These are phyloP conservation scores for Dioszegia aurantiaca DNA, from an alignment of 768 basidiomycete genomes.

Conservation along the genomic window DNA sequence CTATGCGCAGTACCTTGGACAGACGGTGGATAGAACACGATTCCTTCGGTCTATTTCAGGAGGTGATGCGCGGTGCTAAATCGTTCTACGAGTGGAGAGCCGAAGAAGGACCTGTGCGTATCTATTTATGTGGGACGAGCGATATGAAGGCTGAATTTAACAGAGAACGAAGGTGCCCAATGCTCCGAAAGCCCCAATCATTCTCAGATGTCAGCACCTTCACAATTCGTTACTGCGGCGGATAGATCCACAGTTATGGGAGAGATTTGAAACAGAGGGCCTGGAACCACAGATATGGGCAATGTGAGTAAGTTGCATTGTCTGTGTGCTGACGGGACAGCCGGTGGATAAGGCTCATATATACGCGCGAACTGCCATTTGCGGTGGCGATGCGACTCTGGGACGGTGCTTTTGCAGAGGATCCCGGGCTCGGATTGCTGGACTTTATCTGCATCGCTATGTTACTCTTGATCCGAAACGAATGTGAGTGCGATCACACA, in stretches of 20 bases:
- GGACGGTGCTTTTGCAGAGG: slow-evolving; percentile 91
- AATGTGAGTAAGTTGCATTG: slow-evolving; percentile 63
- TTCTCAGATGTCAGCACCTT: slow-evolving; percentile 74
- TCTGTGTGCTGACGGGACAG: slow-evolving; percentile 53
- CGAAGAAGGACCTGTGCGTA: slow-evolving; percentile 43
- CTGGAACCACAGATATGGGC: slow-evolving; percentile 97
- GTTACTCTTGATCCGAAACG: slow-evolving; percentile 88
- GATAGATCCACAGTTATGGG: slow-evolving; percentile 76
- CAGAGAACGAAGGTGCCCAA: slow-evolving; percentile 56
- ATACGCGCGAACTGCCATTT: slow-evolving; percentile 87
- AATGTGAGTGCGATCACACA: slow-evolving; percentile 59
- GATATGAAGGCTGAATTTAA: background rate
- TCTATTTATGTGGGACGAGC: background rate
- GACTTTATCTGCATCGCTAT: slow-evolving; percentile 90
- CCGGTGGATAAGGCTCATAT: slow-evolving; percentile 89
- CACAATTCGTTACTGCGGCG: slow-evolving; percentile 70
- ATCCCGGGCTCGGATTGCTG: slow-evolving; percentile 71
- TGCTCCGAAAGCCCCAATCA: slow-evolving; percentile 68
- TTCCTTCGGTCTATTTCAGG: slow-evolving; percentile 75
- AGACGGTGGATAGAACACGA: slow-evolving; percentile 60
- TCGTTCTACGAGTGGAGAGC: slow-evolving; percentile 63
- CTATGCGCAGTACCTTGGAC: slow-evolving; percentile 39
- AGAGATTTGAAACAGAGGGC: slow-evolving; percentile 69
- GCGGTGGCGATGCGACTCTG: slow-evolving; percentile 79
- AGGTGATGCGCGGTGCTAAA: slow-evolving; percentile 74